phyloP scores from a whole-genome alignment of 2,329 filamentous ascomycete genomes.

The Fusarium pilosicola region DNA sequence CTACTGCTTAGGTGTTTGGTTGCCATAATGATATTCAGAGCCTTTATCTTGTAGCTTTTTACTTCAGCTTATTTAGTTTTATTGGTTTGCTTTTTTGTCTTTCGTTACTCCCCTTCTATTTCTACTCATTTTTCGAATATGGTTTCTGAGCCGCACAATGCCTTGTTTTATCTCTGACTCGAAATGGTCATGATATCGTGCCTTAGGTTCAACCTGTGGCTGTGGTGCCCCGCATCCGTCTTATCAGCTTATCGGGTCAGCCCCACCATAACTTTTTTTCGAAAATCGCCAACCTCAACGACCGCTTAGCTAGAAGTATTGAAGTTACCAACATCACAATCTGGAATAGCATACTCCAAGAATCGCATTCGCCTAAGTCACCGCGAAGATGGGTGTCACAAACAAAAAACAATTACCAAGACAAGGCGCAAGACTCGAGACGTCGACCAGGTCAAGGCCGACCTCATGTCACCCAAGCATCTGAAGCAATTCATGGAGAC shows the following conservation, averaged over 20 bases:
- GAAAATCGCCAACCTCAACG: conserved; percentile 35
- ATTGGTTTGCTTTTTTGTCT: neutral
- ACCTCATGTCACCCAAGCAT: conserved; percentile 82
- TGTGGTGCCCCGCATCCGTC: conserved; percentile 4
- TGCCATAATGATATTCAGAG: too few species aligned
- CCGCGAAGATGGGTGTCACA: conserved; percentile 69
- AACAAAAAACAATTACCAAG: conserved; percentile 76
- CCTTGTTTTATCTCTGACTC: neutral
- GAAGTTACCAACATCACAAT: conserved; percentile 1
- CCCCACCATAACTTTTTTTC: conserved; percentile 41
- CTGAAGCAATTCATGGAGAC: conserved; percentile 80
- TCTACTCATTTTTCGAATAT: neutral
- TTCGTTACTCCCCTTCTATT: neutral
- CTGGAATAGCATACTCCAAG: neutral
- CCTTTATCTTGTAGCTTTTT: neutral
- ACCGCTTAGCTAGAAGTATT: conserved; percentile 9
- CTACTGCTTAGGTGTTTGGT: neutral
- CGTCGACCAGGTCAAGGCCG: conserved; percentile 89
- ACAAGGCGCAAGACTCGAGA: conserved; percentile 83
- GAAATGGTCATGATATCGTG: neutral
- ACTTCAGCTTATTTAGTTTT: neutral
- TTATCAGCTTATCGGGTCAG: conserved; percentile 7
- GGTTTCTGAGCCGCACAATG: neutral
- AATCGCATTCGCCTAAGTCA: neutral
- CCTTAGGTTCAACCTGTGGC: neutral